These are phyloP conservation scores for Agrocybe praecox DNA, from an alignment of 768 basidiomycete genomes.

Conservation along the genomic window DNA sequence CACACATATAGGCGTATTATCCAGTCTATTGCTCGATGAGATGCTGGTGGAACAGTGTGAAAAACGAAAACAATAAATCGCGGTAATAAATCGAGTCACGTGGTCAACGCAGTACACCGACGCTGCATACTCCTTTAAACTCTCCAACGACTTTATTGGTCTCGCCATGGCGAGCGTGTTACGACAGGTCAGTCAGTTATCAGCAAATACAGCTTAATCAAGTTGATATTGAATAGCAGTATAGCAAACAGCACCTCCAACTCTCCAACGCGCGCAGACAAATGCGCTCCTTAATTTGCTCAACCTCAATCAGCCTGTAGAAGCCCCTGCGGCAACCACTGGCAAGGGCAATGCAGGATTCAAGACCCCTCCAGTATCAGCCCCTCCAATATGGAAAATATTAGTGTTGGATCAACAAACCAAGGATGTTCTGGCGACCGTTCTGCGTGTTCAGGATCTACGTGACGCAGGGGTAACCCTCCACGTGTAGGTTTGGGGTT, in stretches of 20 bases:
- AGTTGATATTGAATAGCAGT: slow-evolving; percentile 10
- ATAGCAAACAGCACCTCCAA: slow-evolving; percentile 43
- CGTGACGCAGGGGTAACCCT: slow-evolving; percentile 96
- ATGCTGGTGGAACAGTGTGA: too few relatives aligned
- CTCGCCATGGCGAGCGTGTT: slow-evolving; percentile 34
- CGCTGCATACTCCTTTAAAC: neutral
- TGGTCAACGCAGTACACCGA: neutral
- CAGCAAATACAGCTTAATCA: neutral
- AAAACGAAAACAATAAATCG: neutral
- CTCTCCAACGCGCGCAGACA: slow-evolving; percentile 89
- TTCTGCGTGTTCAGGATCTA: slow-evolving; percentile 93
- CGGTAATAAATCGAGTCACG: neutral
- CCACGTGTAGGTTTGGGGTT: slow-evolving; percentile 76
- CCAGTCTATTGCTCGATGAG: too few relatives aligned
- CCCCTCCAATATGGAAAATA: slow-evolving; percentile 94
- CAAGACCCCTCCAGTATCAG: slow-evolving; percentile 54
- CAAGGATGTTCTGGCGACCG: slow-evolving; percentile 95
- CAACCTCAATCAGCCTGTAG: slow-evolving; percentile 74
- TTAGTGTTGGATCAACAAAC: slow-evolving; percentile 93
- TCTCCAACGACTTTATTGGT: neutral
- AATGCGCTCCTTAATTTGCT: slow-evolving; percentile 82
- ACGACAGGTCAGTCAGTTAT: slow-evolving; percentile 31
- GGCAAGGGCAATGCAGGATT: slow-evolving; percentile 43
- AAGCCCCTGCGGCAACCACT: slow-evolving; percentile 35
- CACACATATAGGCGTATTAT: too few relatives aligned